A percentile compares a stretch with the other conserved stretches of the same genome.
These are phyloP conservation scores for Sesbania bispinosa DNA, from an alignment of 306 rosid genomes.

Conservation along the genomic window DNA sequence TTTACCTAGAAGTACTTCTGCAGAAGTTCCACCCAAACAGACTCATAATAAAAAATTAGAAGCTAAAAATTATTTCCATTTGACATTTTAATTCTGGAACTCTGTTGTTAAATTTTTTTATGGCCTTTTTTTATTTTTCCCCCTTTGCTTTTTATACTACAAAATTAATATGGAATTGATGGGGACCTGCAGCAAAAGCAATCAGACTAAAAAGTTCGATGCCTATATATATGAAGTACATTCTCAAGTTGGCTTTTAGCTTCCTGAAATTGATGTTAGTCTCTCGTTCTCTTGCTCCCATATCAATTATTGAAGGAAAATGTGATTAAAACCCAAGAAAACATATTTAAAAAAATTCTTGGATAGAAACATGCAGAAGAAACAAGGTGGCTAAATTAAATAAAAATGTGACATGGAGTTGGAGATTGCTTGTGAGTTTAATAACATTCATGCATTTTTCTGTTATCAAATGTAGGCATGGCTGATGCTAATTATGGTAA, in stretches of 20 bases:
- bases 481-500: not conserved
- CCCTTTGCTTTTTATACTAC: not conserved
- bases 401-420: not conserved
- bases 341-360: not conserved
- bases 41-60: not conserved
- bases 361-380: not conserved
- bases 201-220: conserved; percentile 51
- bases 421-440: conserved; percentile 17
- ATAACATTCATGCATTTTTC: not conserved
- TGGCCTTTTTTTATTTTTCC: too few relatives aligned
- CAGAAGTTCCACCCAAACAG: too few relatives aligned
- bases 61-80: not conserved
- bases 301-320: not conserved
- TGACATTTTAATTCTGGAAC: conserved; percentile 9
- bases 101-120: not conserved
- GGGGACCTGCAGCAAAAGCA: conserved; percentile 53
- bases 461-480: not conserved
- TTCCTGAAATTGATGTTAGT: conserved; percentile 54
- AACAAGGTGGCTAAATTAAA: not conserved
- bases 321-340: conserved; percentile 3
- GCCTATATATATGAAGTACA: conserved; percentile 33
- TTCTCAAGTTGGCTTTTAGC: conserved; percentile 38
- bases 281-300: conserved; percentile 9
- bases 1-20: too few relatives aligned
- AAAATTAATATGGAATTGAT: conserved; percentile 48